Conservation (phyloP, 805 yeast genomes). For the Metschnikowia matae region DNA sequence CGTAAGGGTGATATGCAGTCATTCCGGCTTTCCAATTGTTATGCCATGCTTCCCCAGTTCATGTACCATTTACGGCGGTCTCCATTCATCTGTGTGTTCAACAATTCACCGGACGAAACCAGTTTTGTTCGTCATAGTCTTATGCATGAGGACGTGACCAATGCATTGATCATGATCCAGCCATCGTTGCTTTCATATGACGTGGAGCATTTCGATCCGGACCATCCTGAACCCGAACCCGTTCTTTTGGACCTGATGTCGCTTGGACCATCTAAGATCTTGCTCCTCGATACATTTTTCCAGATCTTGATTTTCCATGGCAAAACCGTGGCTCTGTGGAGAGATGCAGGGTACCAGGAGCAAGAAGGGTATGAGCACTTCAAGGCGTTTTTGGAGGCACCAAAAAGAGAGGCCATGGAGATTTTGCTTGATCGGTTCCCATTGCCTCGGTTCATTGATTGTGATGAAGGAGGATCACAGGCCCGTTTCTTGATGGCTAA, state of each 20-base stretch:
- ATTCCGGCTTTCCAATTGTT: constrained; percentile 46
- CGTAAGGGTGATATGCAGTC: constrained; percentile 44
- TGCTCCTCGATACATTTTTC: constrained; percentile 64
- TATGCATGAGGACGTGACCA: constrained; percentile 56
- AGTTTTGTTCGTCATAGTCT: constrained; percentile 59
- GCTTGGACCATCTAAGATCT: constrained; percentile 51
- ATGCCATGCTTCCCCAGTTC: constrained; percentile 61
- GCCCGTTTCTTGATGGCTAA: constrained; percentile 69
- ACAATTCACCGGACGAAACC: constrained; percentile 71
- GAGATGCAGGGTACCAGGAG: constrained; percentile 60
- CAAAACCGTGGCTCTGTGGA: constrained; percentile 62
- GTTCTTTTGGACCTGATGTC: constrained; percentile 64
- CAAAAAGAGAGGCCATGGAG: constrained; percentile 63
- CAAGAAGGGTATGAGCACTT: constrained; percentile 56
- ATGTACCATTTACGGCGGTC: constrained; percentile 65
- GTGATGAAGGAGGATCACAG: constrained; percentile 74
- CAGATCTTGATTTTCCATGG: constrained; percentile 67
- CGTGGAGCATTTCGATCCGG: constrained; percentile 36
- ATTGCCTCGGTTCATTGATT: constrained; percentile 66
- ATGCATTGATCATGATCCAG: constrained; percentile 64
- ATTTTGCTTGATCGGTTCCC: constrained; percentile 65
- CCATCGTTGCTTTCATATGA: constrained; percentile 62
- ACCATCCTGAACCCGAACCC: constrained; percentile 51
- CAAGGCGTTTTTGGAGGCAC: constrained; percentile 55
- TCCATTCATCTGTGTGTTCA: constrained; percentile 60